phyloP scores from a whole-genome alignment of 176 grass and related monocot genomes.

The Cocos nucifera region DNA sequence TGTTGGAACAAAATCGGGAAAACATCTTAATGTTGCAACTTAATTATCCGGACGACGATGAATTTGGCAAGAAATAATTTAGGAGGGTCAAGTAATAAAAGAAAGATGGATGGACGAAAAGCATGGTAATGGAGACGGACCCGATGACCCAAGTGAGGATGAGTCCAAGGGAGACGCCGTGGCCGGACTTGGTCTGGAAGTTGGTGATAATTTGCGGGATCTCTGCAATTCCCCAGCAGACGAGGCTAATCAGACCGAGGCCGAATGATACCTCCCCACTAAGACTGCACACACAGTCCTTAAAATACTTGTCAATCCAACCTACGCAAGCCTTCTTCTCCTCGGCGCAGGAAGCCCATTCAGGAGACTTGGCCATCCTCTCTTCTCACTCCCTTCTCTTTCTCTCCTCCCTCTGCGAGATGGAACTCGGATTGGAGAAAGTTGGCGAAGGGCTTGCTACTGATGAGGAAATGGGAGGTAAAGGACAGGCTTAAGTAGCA shows the following conservation, averaged over 20 bases:
- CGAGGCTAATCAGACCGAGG: constrained; percentile 9
- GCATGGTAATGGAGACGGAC: background rate
- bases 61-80: no score
- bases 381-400: background rate
- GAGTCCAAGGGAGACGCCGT: constrained; percentile 15
- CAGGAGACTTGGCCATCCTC: background rate
- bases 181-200: constrained; percentile 7
- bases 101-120: no score
- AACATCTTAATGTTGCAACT: no score
- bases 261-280: constrained; percentile 4
- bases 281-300: constrained; percentile 6
- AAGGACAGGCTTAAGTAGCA: background rate
- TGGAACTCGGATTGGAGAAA: background rate
- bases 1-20: no score
- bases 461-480: background rate
- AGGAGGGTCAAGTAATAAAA: no score
- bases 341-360: constrained; percentile 1
- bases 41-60: no score
- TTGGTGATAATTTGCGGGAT: constrained; percentile 17
- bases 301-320: constrained; percentile 13
- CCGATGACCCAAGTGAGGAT: constrained; percentile 18
- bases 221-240: constrained; percentile 12
- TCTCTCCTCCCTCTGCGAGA: background rate
- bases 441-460: background rate
- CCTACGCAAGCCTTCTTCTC: constrained; percentile 9